phyloP scores from a whole-genome alignment of 768 basidiomycete genomes.

The Auriscalpium vulgare region DNA sequence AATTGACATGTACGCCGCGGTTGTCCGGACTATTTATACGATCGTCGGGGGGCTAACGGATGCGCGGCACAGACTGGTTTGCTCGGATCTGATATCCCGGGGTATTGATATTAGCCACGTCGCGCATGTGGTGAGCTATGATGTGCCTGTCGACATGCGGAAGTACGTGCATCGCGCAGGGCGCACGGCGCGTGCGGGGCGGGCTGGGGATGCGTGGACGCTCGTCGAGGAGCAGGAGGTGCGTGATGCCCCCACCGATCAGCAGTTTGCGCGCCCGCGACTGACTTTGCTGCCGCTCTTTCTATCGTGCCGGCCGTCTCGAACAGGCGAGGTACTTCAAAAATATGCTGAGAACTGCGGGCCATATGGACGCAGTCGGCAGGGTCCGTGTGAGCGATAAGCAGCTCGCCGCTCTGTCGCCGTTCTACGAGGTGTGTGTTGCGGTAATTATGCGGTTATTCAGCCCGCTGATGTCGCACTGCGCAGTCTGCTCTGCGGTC shows the following conservation, averaged over 20 bases:
- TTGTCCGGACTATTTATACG: neutral
- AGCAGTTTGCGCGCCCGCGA: neutral
- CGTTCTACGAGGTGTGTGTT: conserved; percentile 9
- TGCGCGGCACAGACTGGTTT: conserved; percentile 59
- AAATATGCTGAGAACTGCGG: conserved; percentile 12
- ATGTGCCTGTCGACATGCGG: conserved; percentile 93
- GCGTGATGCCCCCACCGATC: conserved; percentile 1
- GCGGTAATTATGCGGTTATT: neutral
- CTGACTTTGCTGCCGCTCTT: neutral
- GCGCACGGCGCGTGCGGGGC: conserved; percentile 89
- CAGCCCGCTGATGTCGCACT: neutral
- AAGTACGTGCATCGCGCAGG: conserved; percentile 99
- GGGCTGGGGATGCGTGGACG: conserved; percentile 86
- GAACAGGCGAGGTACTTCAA: conserved; percentile 15
- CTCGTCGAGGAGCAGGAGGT: conserved; percentile 94
- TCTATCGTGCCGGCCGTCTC: too few species aligned
- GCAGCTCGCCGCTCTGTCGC: conserved; percentile 4
- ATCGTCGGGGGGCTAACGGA: neutral
- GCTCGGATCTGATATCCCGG: conserved; percentile 91
- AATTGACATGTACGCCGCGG: conserved; percentile 64
- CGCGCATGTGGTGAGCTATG: conserved; percentile 90
- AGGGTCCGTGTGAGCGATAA: neutral
- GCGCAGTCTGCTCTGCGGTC: conserved; percentile 6
- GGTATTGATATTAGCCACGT: conserved; percentile 94
- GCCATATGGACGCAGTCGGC: neutral